Evolutionary conservation across 2,329 filamentous ascomycete species (phyloP).

Genomic region (Claviceps paspali): DNA sequence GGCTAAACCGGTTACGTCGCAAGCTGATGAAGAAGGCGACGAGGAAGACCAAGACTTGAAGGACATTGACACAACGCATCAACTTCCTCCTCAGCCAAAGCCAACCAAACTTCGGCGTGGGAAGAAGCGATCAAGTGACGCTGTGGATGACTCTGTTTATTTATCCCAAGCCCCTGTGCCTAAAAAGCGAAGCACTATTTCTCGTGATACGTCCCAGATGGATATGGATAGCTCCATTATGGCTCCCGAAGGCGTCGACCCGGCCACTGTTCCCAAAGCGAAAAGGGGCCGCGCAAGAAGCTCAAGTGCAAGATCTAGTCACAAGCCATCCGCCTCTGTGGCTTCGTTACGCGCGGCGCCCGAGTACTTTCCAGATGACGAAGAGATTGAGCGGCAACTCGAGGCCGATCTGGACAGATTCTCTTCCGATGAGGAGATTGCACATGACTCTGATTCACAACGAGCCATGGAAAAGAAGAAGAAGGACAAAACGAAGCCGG

Average conservation of each 20-base stretch:
- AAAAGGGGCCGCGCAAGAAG: slow-evolving; percentile 19
- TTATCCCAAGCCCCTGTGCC: slow-evolving; percentile 32
- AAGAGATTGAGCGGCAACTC: slow-evolving; percentile 50
- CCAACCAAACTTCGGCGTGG: slow-evolving; percentile 31
- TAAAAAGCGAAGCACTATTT: slow-evolving; percentile 43
- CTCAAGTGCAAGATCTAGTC: slow-evolving; percentile 23
- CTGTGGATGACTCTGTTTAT: slow-evolving; percentile 33
- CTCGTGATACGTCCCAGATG: slow-evolving; percentile 32
- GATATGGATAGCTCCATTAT: slow-evolving; percentile 23
- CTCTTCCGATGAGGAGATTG: slow-evolving; percentile 34
- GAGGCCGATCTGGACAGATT: slow-evolving; percentile 48
- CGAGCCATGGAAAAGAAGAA: slow-evolving; percentile 9
- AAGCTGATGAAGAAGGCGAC: slow-evolving; percentile 23
- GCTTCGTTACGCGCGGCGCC: slow-evolving; percentile 25
- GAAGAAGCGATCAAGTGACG: slow-evolving; percentile 49
- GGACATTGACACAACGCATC: slow-evolving; percentile 18
- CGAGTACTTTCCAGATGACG: slow-evolving; percentile 38
- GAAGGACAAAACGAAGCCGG: slow-evolving; percentile 13
- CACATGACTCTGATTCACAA: slow-evolving; percentile 30
- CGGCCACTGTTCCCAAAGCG: slow-evolving; percentile 21
- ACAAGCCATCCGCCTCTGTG: slow-evolving; percentile 32
- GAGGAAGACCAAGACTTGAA: slow-evolving; percentile 12
- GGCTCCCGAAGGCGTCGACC: slow-evolving; percentile 25
- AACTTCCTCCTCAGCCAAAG: slow-evolving; percentile 12
- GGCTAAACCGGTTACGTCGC: slow-evolving; percentile 30